A percentile compares a stretch with the other conserved stretches of the same genome.
These are phyloP conservation scores for Cytospora schulzeri DNA, from an alignment of 2,329 filamentous ascomycete genomes.

Conservation along the genomic window DNA sequence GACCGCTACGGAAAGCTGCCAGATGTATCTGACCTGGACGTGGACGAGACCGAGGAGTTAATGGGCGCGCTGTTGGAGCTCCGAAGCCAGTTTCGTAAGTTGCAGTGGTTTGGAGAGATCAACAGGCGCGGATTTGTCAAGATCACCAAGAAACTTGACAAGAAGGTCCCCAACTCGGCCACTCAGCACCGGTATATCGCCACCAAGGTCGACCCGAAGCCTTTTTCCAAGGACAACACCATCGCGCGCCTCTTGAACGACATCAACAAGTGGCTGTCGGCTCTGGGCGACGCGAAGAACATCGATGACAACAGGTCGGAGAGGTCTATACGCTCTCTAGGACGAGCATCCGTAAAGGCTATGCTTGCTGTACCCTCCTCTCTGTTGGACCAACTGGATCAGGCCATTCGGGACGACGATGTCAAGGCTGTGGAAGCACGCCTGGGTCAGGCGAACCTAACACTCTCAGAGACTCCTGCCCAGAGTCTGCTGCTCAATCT, in stretches of 20 bases:
- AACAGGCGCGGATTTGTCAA: conserved; percentile 95
- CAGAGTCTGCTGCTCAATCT: conserved; percentile 77
- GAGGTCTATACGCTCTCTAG: conserved; percentile 74
- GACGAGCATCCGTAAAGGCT: conserved; percentile 74
- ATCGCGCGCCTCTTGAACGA: conserved; percentile 53
- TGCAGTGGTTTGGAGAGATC: conserved; percentile 98
- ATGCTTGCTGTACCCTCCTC: conserved; percentile 71
- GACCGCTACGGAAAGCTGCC: conserved; percentile 80
- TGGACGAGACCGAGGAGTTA: conserved; percentile 88
- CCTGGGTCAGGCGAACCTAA: conserved; percentile 59
- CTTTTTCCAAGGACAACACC: conserved; percentile 76
- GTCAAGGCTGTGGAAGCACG: conserved; percentile 56
- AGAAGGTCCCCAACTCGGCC: conserved; percentile 77
- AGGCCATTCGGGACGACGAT: conserved; percentile 71
- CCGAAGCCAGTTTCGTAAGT: conserved; percentile 81
- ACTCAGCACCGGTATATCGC: conserved; percentile 85
- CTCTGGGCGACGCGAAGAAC: conserved; percentile 76
- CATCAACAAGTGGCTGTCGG: conserved; percentile 91
- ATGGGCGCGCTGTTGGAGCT: conserved; percentile 89
- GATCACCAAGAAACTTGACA: conserved; percentile 98
- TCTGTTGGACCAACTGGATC: conserved; percentile 71
- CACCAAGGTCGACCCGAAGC: conserved; percentile 84
- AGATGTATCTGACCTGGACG: conserved; percentile 74
- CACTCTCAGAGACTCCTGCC: conserved; percentile 54
- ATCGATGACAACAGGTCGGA: conserved; percentile 74